Base-by-base conservation (phyloP, 2,329 filamentous ascomycete species). In the Claviceps lovelessii region DNA sequence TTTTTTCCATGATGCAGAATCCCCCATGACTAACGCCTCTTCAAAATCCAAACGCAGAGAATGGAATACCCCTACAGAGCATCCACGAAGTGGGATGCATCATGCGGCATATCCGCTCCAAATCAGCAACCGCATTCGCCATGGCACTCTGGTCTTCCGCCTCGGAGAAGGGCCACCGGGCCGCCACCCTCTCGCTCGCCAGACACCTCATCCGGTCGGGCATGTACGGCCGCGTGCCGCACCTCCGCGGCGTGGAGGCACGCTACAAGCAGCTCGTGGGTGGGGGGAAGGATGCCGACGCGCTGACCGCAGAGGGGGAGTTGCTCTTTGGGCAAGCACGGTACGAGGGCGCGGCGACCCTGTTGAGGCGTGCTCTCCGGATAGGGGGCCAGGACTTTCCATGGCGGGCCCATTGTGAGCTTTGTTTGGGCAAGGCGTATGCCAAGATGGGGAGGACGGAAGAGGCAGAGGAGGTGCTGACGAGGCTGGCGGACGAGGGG, bases 251-350 rank as follows among this genome's bases (percentile, higher is more conserved):
- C 5, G 51, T 61, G 3, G 65, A 69, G 52, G 51, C 56, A 1
- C 64, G 63, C 17, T 70, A 70, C 59, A 61, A 58, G 57, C 51
- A 62, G 31, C 58, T 73, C 10, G 60, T 70, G 33, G 47, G 59
- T 13, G 54, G 57, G 35, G 64, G 61, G 31, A 62, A 59, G n/a
- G 62, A 72, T 42, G 61, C 68, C 4, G 61, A 72, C 48, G 71
- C 68, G 37, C 60, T 72, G 28, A 64, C 66, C 4, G 59, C 64
- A 9, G 63, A 71, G 46, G 71, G 66, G 17, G 62, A 66, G 53
- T 31, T 60, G 31, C 62, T 67, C 13, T 62, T 61, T 50, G 49
- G 51, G 31, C 57, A 61, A 44, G 62, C 61, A 6, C 62, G 59
- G 39, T 63, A 62, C 52, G 54, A 56, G 1, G 61, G 58, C 9